phyloP scores from a whole-genome alignment of 1,284 basidiomycete species.

The Waitea zeae region DNA sequence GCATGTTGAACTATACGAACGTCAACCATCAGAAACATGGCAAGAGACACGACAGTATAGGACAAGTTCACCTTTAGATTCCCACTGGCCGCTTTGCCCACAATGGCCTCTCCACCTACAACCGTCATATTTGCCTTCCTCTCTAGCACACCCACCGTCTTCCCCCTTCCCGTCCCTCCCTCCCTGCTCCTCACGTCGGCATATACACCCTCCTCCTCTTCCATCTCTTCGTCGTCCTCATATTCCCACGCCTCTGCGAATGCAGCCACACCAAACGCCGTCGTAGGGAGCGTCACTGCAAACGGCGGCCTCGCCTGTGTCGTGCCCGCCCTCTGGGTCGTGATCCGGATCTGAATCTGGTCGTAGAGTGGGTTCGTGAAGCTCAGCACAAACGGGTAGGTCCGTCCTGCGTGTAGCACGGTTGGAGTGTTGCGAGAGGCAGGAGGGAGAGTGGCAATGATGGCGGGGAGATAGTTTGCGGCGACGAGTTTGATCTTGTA shows the following conservation, averaged over 20 bases:
- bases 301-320: slow-evolving; percentile 40
- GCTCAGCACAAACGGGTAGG: slow-evolving; percentile 76
- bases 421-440: slow-evolving; percentile 24
- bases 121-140: slow-evolving; percentile 76
- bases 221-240: slow-evolving; percentile 81
- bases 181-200: slow-evolving; percentile 19
- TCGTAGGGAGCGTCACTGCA: slow-evolving; percentile 58
- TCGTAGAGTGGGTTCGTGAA: slow-evolving; percentile 91
- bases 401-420: slow-evolving; percentile 52
- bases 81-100: slow-evolving; percentile 58
- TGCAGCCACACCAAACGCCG: slow-evolving; percentile 67
- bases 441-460: slow-evolving; percentile 59
- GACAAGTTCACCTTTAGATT: slow-evolving; percentile 53
- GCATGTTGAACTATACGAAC: slow-evolving; percentile 65
- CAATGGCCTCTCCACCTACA: slow-evolving; percentile 68
- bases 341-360: slow-evolving; percentile 75
- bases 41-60: slow-evolving; percentile 2
- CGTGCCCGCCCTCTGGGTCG: slow-evolving; percentile 38
- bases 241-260: slow-evolving; percentile 94
- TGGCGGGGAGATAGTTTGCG: slow-evolving; percentile 80
- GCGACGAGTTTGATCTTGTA: slow-evolving; percentile 98
- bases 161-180: slow-evolving; percentile 32
- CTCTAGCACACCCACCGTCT: slow-evolving; percentile 66
- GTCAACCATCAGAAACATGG: slow-evolving; percentile 8
- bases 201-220: slow-evolving; percentile 32